phyloP scores from a whole-genome alignment of 2,329 filamentous ascomycete species.

The Cucurbitaria berberidis region DNA sequence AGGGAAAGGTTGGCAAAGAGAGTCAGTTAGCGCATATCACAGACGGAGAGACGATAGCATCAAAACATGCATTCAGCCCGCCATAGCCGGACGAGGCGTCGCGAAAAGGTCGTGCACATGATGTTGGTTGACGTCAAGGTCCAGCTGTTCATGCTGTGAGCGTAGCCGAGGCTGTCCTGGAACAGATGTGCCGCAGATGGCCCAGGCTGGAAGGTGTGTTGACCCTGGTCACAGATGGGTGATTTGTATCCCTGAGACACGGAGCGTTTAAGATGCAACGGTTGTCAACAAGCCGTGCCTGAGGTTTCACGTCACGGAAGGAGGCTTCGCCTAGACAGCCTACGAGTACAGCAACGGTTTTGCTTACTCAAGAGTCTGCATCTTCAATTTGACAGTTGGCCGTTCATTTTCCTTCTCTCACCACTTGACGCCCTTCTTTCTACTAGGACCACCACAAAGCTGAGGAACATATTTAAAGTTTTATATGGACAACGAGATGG shows the following conservation, averaged over 20 bases:
- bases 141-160: constrained; percentile 7
- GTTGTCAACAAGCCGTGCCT: constrained; percentile 13
- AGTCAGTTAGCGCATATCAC: not conserved
- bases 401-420: no score
- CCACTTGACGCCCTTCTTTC: not conserved
- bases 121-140: constrained; percentile 4
- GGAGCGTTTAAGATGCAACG: constrained; percentile 19
- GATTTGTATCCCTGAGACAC: constrained; percentile 22
- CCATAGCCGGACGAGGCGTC: constrained; percentile 1
- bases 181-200: not conserved
- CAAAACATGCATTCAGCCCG: constrained; percentile 1
- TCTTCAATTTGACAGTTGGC: no score
- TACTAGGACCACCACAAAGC: no score
- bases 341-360: no score
- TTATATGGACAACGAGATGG: no score
- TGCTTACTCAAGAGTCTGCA: no score
- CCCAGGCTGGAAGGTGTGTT: not conserved
- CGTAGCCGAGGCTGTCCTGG: not conserved
- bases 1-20: constrained; percentile 4
- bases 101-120: constrained; percentile 8
- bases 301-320: not conserved
- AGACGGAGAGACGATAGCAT: not conserved
- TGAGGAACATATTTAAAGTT: no score
- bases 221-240: not conserved
- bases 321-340: not conserved